phyloP scores from a whole-genome alignment of 176 grass and related monocot genomes.

The Triticum timopheevii region DNA sequence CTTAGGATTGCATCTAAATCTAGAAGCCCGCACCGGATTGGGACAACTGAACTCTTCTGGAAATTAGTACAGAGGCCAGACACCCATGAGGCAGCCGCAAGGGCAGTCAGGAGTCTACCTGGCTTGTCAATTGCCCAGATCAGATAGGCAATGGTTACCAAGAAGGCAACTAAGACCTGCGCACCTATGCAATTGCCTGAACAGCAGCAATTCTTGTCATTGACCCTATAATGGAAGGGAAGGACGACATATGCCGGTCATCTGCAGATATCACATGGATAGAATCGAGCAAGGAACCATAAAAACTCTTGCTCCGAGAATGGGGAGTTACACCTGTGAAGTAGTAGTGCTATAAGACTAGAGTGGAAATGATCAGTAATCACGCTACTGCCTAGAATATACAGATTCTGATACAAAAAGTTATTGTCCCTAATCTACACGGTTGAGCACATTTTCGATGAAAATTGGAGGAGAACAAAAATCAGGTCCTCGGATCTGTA shows the following conservation, averaged over 20 bases:
- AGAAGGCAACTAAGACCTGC: too few relatives aligned
- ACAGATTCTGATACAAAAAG: slow-evolving; percentile 41
- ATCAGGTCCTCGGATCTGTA: background rate
- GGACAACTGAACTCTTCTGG: too few relatives aligned
- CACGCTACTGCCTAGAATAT: slow-evolving; percentile 41
- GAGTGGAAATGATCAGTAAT: slow-evolving; percentile 18
- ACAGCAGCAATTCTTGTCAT: background rate
- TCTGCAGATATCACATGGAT: background rate
- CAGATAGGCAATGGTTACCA: too few relatives aligned
- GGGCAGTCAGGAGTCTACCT: too few relatives aligned
- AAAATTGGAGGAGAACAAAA: slow-evolving; percentile 2
- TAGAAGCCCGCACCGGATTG: too few relatives aligned
- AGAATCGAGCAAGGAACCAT: slow-evolving; percentile 7
- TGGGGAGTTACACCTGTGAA: slow-evolving; percentile 2
- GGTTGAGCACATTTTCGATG: background rate
- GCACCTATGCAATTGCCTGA: background rate
- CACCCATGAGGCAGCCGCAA: too few relatives aligned
- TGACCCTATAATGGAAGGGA: slow-evolving; percentile 41
- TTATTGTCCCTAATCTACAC: slow-evolving; percentile 42
- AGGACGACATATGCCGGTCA: slow-evolving; percentile 17
- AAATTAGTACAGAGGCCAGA: too few relatives aligned
- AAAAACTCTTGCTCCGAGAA: slow-evolving; percentile 2
- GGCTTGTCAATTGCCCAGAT: too few relatives aligned
- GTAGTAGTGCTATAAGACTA: background rate
- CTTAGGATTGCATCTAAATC: too few relatives aligned